A percentile compares a stretch with the other conserved stretches of the same genome.
These are phyloP conservation scores for Rutidosis leptorrhynchoides DNA, from an alignment of 129 eudicot genomes.

Conservation along the genomic window DNA sequence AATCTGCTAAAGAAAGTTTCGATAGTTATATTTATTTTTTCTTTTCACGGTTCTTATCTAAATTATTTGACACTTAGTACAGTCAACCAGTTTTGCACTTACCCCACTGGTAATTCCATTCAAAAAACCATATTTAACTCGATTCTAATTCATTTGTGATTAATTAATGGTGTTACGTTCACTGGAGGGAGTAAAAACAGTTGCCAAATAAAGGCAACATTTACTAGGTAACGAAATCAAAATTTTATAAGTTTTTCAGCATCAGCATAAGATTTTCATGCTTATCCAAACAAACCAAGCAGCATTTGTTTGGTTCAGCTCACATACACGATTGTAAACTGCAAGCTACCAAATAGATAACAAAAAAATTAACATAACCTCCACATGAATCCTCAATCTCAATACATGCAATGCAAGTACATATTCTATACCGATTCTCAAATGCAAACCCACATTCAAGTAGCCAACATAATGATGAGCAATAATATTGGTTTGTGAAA, in stretches of 20 bases:
- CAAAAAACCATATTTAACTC: too few relatives aligned
- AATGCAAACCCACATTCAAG: conserved; percentile 8
- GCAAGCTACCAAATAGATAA: neutral
- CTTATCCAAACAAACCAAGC: neutral
- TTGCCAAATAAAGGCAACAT: neutral
- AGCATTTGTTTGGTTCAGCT: neutral
- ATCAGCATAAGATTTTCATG: neutral
- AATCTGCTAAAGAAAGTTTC: neutral
- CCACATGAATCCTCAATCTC: neutral
- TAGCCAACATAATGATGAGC: neutral
- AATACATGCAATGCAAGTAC: neutral
- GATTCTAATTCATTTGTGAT: too few relatives aligned
- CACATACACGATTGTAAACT: neutral
- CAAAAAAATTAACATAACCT: neutral
- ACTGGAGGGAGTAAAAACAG: neutral
- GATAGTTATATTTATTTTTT: too few relatives aligned
- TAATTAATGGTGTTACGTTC: too few relatives aligned
- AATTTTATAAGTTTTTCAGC: neutral
- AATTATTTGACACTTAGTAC: too few relatives aligned
- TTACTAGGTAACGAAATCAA: neutral
- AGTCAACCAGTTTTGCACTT: too few relatives aligned
- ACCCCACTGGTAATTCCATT: too few relatives aligned
- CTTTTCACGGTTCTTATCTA: too few relatives aligned
- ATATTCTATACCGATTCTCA: conserved; percentile 1
- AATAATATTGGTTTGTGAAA: neutral